Percentiles rank a stretch among this genome's conserved stretches.
Evolutionary conservation across 805 yeast species (phyloP).

Genomic region (Cyberlindnera americana): DNA sequence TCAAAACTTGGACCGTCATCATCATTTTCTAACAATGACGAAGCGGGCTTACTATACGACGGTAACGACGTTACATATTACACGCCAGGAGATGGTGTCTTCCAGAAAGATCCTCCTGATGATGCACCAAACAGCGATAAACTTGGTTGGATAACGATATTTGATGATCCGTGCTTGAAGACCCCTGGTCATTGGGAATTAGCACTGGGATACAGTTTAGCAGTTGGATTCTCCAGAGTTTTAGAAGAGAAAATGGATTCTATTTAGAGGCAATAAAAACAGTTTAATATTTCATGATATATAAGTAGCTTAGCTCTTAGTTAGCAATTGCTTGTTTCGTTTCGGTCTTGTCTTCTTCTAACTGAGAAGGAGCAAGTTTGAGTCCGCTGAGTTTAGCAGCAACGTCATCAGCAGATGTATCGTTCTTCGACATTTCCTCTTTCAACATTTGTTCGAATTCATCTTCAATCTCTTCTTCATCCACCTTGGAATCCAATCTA

Average conservation of each 20-base stretch:
- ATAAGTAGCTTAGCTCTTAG: background rate
- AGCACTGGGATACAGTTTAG: constrained; percentile 50
- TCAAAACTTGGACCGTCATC: constrained; percentile 2
- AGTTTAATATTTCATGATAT: background rate
- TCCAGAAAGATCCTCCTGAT: constrained; percentile 45
- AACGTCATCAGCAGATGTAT: constrained; percentile 15
- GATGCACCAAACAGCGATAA: constrained; percentile 59
- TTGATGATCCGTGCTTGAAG: constrained; percentile 39
- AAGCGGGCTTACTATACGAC: constrained; percentile 18
- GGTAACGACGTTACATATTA: too few relatives aligned
- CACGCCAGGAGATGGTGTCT: constrained; percentile 57
- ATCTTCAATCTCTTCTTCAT: constrained; percentile 27
- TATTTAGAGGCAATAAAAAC: background rate
- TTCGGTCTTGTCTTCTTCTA: constrained; percentile 3
- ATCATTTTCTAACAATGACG: constrained; percentile 2
- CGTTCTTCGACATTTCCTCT: constrained; percentile 11
- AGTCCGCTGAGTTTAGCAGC: constrained; percentile 25
- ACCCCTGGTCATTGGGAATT: constrained; percentile 49
- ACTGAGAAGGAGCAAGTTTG: constrained; percentile 21
- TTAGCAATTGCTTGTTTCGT: constrained; percentile 4
- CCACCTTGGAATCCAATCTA: constrained; percentile 20
- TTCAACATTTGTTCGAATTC: constrained; percentile 36
- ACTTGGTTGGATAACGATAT: constrained; percentile 63
- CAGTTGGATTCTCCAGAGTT: constrained; percentile 41
- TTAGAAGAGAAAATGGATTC: constrained; percentile 23